Base-by-base conservation (phyloP, 177 flowering plant species). In the Vitis hybrid region DNA sequence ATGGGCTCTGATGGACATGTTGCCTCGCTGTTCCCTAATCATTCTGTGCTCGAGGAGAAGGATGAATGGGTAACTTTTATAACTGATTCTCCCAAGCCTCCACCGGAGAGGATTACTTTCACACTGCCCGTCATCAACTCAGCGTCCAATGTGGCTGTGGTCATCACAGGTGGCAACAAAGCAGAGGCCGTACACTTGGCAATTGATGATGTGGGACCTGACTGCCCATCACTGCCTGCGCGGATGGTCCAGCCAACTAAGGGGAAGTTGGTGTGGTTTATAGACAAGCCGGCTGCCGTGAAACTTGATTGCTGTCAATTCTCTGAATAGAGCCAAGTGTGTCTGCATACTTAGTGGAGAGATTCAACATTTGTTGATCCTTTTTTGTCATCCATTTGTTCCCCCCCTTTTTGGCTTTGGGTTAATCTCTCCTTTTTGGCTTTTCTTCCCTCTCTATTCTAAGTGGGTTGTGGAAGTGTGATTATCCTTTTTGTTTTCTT, bases 1-100 rank as follows among this genome's bases (percentile, higher is more conserved):
- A 84, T 91, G 93, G 97, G 98, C n/a, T 74, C 91, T 2, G 98
- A 93, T 70, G 98, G 97, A 17, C 97, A 91, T 60, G 77, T 89
- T 12, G 98, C 97, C 4, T 88, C 98, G 0, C 82, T 93, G 11
- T 93, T 93, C 71, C 97, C 97, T 10, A 72, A 77, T 62, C 91
- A 91, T 64, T 21, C 83, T 0, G 84, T 72, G 13, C 83, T 91
- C 2, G 76, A 85, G 1, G 91, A 84, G 76, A 86, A 75, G 60
- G 79, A 84, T 15, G 85, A 78, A 8, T 84, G 87, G 87, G 81
- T 84, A 34, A 88, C 93, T 4, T 93, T 82, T 63, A 81, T 93
- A 45, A 88, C 89, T 2, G 89, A 91, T 72, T 91, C 98, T 26
- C 98, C 98, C 14, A 81, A 89, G 76, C 87, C 98, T n/a, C 98